These are phyloP conservation scores for Vigna radiata DNA, from an alignment of 306 rosid genomes.

Conservation along the genomic window DNA sequence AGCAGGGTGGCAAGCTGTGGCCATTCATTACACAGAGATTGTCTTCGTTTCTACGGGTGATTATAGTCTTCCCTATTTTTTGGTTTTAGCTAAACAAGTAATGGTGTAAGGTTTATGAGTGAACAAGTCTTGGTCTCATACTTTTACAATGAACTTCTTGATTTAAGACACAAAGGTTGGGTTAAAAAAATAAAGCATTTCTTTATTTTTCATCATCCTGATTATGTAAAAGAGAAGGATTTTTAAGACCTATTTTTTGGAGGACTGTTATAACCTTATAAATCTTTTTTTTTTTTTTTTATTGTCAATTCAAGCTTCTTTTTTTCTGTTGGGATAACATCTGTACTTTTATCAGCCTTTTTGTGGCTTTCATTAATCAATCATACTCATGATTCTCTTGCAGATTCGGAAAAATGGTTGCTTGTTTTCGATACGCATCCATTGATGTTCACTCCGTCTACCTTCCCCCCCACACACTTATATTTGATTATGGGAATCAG, in stretches of 20 bases:
- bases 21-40: conserved; percentile 96
- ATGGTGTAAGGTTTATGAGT: conserved; percentile 16
- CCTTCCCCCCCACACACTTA: conserved; percentile 80
- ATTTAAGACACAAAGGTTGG: conserved; percentile 20
- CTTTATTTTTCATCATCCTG: conserved; percentile 27
- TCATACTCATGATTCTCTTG: conserved; percentile 29
- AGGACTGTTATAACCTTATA: conserved; percentile 36
- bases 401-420: conserved; percentile 95
- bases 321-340: neutral
- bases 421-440: conserved; percentile 96
- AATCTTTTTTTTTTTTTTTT: conserved; percentile 16
- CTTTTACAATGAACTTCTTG: conserved; percentile 26
- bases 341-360: neutral
- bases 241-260: conserved; percentile 36
- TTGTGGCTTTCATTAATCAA: conserved; percentile 40
- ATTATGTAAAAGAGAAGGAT: conserved; percentile 27
- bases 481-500: conserved; percentile 67
- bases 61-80: conserved; percentile 34
- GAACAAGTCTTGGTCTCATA: conserved; percentile 19
- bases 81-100: conserved; percentile 31
- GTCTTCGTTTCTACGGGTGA: conserved; percentile 98
- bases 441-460: conserved; percentile 87
- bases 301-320: conserved; percentile 28
- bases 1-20: conserved; percentile 99
- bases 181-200: conserved; percentile 10